Base-by-base conservation (phyloP, 192 early-diverging fungal species). In the Martensiomyces pterosporus region DNA sequence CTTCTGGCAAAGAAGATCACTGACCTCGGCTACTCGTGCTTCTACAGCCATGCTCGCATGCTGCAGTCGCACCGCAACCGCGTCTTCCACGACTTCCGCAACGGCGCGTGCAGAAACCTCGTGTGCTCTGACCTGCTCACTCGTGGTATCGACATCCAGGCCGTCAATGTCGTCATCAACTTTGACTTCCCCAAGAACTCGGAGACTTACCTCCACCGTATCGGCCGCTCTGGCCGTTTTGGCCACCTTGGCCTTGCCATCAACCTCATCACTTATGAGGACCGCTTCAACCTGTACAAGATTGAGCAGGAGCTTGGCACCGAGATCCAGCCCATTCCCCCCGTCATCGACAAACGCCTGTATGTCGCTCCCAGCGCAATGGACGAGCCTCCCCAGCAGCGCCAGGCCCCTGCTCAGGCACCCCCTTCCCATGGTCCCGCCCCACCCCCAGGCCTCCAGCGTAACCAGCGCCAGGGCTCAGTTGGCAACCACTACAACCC, bases 141-240 rank as follows among this genome's bases (percentile, higher is more conserved):
- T 10, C 87, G 96, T 47, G 96, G 96, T 78, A 99, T 99, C 58
- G 96, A 99, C 72, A 97, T 99, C 65, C 96, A 99, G 75, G 94
- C 94, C 15, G 96, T 99, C 32, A 97, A 97, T 66, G 94, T 99
- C 13, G 96, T 99, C 41, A 97, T 99, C 81, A 97, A 99, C 82
- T 99, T 97, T 85, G 96, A 99, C 73, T 97, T 99, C 66, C 94
- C 94, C 49, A 97, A 97, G 68, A 99, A 97, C 50, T 90, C 94
- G 24, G 96, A 99, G 76, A 99, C 94, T 2, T 99, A 99, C 64
- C 77, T 99, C 29, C 96, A 99, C 76, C 88, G 96, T 52, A 99
- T 99, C 63, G 96, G 96, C 46, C 88, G 96, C 60, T 93, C 90
- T 35, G 96, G 96, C 10, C 86, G 94, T 48, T 99, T 93, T 64